Conservation (phyloP, 768 basidiomycete genomes). For the Pilatotrama ljubarskyi region DNA sequence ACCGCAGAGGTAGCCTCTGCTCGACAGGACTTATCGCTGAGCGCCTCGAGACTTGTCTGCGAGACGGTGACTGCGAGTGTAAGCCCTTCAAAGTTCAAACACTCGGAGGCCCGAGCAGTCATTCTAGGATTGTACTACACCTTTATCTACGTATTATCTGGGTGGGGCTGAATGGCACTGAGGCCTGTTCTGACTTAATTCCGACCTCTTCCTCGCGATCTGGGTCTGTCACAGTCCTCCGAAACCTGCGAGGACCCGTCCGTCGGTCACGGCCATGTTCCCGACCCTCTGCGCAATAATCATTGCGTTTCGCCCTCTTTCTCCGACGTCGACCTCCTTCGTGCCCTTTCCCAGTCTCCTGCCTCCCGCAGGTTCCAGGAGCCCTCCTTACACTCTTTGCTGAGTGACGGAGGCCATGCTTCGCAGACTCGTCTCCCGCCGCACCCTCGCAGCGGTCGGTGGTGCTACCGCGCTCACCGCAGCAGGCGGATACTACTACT, state of each 20-base stretch:
- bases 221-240: no score
- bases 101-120: no score
- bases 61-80: no score
- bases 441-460: conserved; percentile 52
- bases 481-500: conserved; percentile 67
- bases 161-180: no score
- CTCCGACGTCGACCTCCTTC: not conserved
- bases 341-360: not conserved
- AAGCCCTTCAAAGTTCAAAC: no score
- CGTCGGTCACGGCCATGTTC: not conserved
- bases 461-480: conserved; percentile 53
- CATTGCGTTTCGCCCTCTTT: not conserved
- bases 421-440: conserved; percentile 44
- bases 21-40: no score
- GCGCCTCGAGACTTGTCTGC: no score
- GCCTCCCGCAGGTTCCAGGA: not conserved
- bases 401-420: conserved; percentile 20
- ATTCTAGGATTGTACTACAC: no score
- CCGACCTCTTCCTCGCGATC: no score
- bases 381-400: conserved; percentile 13
- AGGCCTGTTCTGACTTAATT: no score
- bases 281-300: not conserved
- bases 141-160: no score
- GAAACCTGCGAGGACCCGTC: no score
- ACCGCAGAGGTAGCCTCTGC: conserved; percentile 95